These are phyloP conservation scores for Apophysomyces variabilis DNA, from an alignment of 371 early-diverging fungal genomes.

Conservation along the genomic window DNA sequence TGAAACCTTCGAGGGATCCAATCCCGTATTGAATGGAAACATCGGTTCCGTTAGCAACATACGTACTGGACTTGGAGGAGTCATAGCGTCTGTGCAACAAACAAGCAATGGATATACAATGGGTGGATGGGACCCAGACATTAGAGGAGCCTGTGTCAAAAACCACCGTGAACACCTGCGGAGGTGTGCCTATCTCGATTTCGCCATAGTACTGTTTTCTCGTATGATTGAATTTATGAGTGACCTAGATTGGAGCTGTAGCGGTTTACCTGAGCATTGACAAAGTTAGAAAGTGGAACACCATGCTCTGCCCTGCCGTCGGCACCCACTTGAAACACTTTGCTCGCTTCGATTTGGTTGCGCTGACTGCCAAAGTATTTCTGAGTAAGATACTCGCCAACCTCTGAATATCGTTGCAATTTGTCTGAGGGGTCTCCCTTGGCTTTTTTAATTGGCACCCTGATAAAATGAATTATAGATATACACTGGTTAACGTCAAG, in stretches of 20 bases:
- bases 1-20: slow-evolving; percentile 91
- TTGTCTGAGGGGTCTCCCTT: slow-evolving; percentile 65
- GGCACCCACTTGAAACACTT: slow-evolving; percentile 38
- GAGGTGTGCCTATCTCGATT: slow-evolving; percentile 83
- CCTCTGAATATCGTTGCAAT: slow-evolving; percentile 64
- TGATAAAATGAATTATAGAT: slow-evolving; percentile 21
- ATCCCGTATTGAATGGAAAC: slow-evolving; percentile 92
- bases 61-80: slow-evolving; percentile 69
- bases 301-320: slow-evolving; percentile 68
- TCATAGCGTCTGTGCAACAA: slow-evolving; percentile 88
- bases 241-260: neutral
- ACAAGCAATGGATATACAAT: slow-evolving; percentile 93
- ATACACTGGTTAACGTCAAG: neutral
- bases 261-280: slow-evolving; percentile 88
- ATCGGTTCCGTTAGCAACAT: slow-evolving; percentile 84
- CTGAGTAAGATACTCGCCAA: slow-evolving; percentile 69
- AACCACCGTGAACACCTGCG: slow-evolving; percentile 92
- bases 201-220: slow-evolving; percentile 78
- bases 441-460: slow-evolving; percentile 77
- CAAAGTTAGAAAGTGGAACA: slow-evolving; percentile 89
- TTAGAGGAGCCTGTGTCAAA: slow-evolving; percentile 96
- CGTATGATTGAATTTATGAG: neutral
- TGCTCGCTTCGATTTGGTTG: slow-evolving; percentile 40
- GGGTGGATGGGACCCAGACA: slow-evolving; percentile 96
- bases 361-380: slow-evolving; percentile 75